Percentiles rank a stretch among this genome's conserved stretches.
These are phyloP conservation scores for Arabidopsis lyrata DNA, from an alignment of 441 rosid genomes.

Conservation along the genomic window DNA sequence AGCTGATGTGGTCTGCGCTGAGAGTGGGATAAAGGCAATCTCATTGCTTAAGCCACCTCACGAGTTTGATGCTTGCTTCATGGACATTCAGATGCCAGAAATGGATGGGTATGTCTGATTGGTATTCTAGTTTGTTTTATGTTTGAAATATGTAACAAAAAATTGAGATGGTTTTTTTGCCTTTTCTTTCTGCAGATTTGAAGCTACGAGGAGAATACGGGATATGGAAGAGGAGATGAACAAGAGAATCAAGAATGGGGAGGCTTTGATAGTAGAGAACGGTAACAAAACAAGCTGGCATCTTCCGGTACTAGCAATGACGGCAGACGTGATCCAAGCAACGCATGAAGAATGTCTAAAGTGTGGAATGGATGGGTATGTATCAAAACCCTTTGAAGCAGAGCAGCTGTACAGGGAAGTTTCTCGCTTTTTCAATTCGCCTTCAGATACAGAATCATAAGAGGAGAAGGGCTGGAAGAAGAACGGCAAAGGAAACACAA, in stretches of 20 bases:
- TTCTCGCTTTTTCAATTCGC: constrained; percentile 59
- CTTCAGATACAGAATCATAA: constrained; percentile 38
- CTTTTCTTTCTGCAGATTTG: constrained; percentile 59
- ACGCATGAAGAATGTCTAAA: constrained; percentile 72
- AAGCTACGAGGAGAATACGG: constrained; percentile 78
- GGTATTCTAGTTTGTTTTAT: constrained; percentile 1
- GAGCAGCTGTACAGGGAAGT: constrained; percentile 78
- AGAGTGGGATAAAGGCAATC: constrained; percentile 71
- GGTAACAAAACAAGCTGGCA: constrained; percentile 56
- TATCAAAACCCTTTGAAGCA: constrained; percentile 95
- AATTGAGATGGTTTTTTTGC: background rate
- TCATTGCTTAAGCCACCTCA: constrained; percentile 75
- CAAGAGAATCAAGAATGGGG: constrained; percentile 47
- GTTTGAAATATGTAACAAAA: background rate
- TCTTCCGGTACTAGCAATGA: constrained; percentile 88
- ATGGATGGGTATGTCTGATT: constrained; percentile 94
- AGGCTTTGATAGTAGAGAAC: constrained; percentile 40
- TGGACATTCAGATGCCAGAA: constrained; percentile 98
- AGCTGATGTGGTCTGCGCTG: constrained; percentile 79
- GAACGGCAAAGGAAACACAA: constrained; percentile 13
- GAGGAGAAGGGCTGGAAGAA: constrained; percentile 11
- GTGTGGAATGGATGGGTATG: constrained; percentile 89
- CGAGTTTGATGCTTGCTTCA: constrained; percentile 91
- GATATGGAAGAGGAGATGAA: constrained; percentile 57
- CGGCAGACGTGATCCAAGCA: constrained; percentile 94